Conservation (phyloP, 192 early-diverging fungal genomes). For the Coemansia sp. region DNA sequence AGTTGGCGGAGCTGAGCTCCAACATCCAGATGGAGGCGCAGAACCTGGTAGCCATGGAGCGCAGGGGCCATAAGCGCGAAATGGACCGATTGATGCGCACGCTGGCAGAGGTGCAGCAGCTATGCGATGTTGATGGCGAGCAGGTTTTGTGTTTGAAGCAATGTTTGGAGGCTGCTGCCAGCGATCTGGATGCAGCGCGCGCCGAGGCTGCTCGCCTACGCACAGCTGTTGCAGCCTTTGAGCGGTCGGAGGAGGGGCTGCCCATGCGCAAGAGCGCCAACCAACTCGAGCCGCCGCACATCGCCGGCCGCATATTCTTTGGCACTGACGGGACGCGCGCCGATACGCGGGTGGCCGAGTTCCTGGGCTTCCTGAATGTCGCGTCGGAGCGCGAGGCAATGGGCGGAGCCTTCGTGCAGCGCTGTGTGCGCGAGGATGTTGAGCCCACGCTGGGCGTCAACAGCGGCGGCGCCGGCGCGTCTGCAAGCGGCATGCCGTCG, state of each 20-base stretch:
- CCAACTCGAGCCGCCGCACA: conserved; percentile 23
- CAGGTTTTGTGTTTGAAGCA: conserved; percentile 41
- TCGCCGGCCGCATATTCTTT: conserved; percentile 34
- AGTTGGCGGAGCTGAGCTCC: conserved; percentile 53
- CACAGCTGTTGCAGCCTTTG: conserved; percentile 28
- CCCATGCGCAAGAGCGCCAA: no score
- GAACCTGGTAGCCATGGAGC: conserved; percentile 47
- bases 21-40: conserved; percentile 54
- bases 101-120: conserved; percentile 34
- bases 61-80: conserved; percentile 40
- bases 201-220: conserved; percentile 30
- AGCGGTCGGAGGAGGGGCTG: conserved; percentile 14
- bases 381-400: conserved; percentile 41
- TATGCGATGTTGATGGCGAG: conserved; percentile 49
- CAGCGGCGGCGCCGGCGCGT: background rate
- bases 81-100: conserved; percentile 21
- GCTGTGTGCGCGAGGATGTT: conserved; percentile 51
- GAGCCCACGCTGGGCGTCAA: conserved; percentile 32
- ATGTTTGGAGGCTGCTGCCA: conserved; percentile 33
- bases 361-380: conserved; percentile 41
- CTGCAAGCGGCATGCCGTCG: conserved; percentile 18
- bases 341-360: conserved; percentile 48
- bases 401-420: conserved; percentile 41
- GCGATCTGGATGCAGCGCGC: conserved; percentile 33
- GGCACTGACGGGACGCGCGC: conserved; percentile 39